phyloP scores from a whole-genome alignment of 2,329 filamentous ascomycete species.

The Epichloe gansuensis region DNA sequence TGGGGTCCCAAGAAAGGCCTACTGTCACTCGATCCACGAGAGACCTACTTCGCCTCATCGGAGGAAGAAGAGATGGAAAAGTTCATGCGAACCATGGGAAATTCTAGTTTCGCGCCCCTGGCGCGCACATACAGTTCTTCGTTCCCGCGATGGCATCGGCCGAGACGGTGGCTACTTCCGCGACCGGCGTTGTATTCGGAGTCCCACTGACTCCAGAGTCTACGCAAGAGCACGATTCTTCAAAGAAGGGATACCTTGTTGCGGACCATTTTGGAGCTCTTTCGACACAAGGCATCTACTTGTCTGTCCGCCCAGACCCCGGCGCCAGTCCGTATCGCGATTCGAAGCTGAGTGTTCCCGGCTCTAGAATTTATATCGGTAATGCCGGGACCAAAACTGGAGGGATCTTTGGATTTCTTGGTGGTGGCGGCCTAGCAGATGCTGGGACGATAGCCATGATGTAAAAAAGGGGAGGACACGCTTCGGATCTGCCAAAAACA shows the following conservation, averaged over 20 bases:
- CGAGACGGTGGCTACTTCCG: constrained; percentile 11
- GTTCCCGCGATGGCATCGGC: constrained; percentile 23
- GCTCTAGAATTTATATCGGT: constrained; percentile 18
- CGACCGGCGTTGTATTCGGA: constrained; percentile 20
- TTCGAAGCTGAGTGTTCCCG: constrained; percentile 23
- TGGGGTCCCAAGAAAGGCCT: constrained; percentile 75
- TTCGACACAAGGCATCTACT: constrained; percentile 46
- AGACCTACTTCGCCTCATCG: constrained; percentile 30
- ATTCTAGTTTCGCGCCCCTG: constrained; percentile 45
- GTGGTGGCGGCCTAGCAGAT: constrained; percentile 7
- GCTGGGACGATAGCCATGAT: constrained; percentile 6
- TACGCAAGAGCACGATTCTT: constrained; percentile 1
- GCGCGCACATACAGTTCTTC: constrained; percentile 57
- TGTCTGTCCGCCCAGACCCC: constrained; percentile 20
- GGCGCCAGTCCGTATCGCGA: constrained; percentile 8
- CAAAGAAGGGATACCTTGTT: constrained; percentile 2
- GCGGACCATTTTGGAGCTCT: constrained; percentile 46
- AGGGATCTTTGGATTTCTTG: neutral
- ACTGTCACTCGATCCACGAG: constrained; percentile 64
- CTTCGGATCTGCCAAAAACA: neutral
- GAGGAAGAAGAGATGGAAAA: constrained; percentile 40
- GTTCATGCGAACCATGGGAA: constrained; percentile 38
- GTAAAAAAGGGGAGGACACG: neutral
- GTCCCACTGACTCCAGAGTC: constrained; percentile 14
- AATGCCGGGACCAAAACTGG: neutral